Percentiles rank a stretch among this genome's conserved stretches.
Evolutionary conservation across 139 green algal genomes (phyloP).

Genomic region (Micromonas commoda): DNA sequence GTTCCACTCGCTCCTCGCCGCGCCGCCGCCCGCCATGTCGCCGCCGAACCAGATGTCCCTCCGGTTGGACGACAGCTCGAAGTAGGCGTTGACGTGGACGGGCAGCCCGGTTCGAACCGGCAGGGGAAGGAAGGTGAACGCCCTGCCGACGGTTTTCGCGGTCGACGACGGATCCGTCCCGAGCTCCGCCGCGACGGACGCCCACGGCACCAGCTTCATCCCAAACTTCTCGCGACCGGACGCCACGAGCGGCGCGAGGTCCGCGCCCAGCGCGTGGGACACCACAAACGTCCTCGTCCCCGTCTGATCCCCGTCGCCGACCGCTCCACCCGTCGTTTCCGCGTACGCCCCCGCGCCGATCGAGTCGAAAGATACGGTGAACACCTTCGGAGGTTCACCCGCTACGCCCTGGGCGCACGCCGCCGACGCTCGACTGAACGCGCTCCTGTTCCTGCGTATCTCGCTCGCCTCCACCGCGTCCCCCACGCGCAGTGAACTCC

Average conservation of each 20-base stretch:
- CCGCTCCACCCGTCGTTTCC: neutral
- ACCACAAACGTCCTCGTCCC: neutral
- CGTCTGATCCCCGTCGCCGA: too few species aligned
- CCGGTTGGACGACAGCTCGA: constrained; percentile 59
- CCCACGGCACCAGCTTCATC: constrained; percentile 56
- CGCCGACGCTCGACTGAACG: neutral
- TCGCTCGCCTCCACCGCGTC: neutral
- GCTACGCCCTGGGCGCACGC: too few species aligned
- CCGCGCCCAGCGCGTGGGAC: neutral
- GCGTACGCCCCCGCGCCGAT: neutral
- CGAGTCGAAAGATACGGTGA: neutral
- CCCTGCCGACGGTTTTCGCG: constrained; percentile 21
- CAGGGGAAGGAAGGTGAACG: constrained; percentile 71
- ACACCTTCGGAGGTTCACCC: neutral
- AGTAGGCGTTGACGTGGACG: constrained; percentile 66
- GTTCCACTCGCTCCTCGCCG: constrained; percentile 62
- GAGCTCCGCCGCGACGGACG: constrained; percentile 48
- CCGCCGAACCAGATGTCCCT: constrained; percentile 59
- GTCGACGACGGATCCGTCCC: neutral
- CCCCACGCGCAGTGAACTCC: neutral
- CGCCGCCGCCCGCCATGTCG: constrained; percentile 57
- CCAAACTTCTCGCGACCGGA: constrained; percentile 39
- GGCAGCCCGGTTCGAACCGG: constrained; percentile 51
- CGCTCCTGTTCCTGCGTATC: neutral
- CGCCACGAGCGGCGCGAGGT: neutral